phyloP scores from a whole-genome alignment of 768 basidiomycete genomes.

The Mycena rebaudengoi region DNA sequence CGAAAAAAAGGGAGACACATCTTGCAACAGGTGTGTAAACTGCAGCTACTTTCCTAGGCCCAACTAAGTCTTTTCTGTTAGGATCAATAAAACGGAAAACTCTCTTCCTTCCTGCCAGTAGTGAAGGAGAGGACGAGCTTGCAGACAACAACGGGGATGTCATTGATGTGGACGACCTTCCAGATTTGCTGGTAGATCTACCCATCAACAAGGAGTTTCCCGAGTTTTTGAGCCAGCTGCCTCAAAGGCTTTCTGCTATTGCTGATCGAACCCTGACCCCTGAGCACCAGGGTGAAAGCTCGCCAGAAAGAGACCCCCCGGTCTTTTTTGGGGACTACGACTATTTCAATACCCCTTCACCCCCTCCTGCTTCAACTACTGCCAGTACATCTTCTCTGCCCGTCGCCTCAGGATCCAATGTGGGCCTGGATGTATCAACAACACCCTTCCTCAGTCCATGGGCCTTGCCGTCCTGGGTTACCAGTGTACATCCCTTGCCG shows the following conservation, averaged over 20 bases:
- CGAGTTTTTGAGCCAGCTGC: neutral
- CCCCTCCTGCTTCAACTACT: neutral
- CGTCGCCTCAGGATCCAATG: neutral
- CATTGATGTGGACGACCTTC: neutral
- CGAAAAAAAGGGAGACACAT: neutral
- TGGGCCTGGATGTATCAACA: neutral
- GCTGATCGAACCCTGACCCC: neutral
- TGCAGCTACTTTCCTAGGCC: neutral
- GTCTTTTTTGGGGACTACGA: no score
- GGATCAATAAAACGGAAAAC: neutral
- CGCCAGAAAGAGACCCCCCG: no score
- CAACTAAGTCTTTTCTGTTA: neutral
- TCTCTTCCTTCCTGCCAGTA: neutral
- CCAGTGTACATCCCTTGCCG: no score
- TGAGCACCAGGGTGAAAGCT: no score
- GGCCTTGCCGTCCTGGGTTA: neutral
- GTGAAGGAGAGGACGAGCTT: neutral
- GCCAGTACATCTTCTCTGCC: neutral
- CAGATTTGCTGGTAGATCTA: no score
- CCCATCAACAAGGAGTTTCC: neutral
- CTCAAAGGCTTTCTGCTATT: neutral
- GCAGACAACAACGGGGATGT: neutral
- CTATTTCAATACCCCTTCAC: no score
- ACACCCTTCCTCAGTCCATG: neutral
- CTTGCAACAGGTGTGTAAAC: neutral